Base-by-base conservation (phyloP, 202 grass and related monocot genomes). In the Carex sylvatica region DNA sequence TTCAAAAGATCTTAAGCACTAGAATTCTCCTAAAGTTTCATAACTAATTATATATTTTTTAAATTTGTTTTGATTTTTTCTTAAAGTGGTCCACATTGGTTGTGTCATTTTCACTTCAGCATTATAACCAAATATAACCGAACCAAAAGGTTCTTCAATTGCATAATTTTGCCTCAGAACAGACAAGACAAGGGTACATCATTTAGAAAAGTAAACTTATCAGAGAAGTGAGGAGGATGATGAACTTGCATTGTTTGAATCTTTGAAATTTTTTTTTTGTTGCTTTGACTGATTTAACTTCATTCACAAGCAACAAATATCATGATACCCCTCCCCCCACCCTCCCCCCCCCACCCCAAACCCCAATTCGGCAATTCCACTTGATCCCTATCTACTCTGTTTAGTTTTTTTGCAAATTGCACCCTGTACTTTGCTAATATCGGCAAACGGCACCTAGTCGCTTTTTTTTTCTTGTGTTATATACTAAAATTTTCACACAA, bases 131-230 rank as follows among this genome's bases (percentile, higher is more conserved):
- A 77, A 77, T 11, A 77, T 36, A 74, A 33, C 52, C 24, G 28
- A 58, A 77, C 52, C 15, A 58, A 77, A 19, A 53, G 16, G 16
- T 1, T 36, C 24, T 26, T 16, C 56, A 51, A 24, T 65, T 65
- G 47, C 59, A 81, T 65, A 81, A 15, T 51, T 46, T 30, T 81
- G 20, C 61, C 36, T 81, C 60, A 81, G 61, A 82, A 53, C 80
- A 82, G 38, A 82, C 61, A 82, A 82, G 53, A 54, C 15, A 67
- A 35, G 42, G 23, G 23, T 53, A 82, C 36, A 82, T 82, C 65
- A 82, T 68, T 51, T n/a, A 44, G 49, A 69, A 52, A 67, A 69
- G 26, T 46, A 33, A 69, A 36, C 47, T 55, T 31, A 36, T 82
- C 15, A 55, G 49, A 65, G 56, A 44, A 42, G 26, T 58, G 74